Percentiles rank a stretch among this genome's conserved stretches.
Evolutionary conservation across 2,329 filamentous ascomycete genomes (phyloP).

Genomic region (Apiospora rasikravindrae): DNA sequence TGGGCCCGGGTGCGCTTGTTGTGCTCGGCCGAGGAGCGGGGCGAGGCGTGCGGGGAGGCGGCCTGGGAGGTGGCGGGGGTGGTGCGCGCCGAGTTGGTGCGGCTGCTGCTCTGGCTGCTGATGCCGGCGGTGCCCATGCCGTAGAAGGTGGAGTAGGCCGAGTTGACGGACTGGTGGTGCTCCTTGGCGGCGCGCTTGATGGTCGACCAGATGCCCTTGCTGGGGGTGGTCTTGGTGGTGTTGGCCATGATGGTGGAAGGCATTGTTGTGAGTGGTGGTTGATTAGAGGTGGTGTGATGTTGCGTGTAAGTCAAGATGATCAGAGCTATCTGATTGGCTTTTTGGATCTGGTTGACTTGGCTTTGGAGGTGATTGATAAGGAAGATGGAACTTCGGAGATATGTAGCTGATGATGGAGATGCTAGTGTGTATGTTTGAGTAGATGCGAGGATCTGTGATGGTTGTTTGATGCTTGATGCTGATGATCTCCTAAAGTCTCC

Average conservation of each 20-base stretch:
- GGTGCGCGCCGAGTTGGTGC: background rate
- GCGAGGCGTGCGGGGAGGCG: background rate
- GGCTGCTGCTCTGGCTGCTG: background rate
- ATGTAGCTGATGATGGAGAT: background rate
- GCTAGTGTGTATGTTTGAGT: background rate
- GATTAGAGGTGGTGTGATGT: background rate
- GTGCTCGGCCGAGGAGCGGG: background rate
- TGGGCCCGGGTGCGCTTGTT: constrained; percentile 22
- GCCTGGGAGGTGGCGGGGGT: background rate
- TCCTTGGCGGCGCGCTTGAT: constrained; percentile 24
- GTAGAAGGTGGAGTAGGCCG: constrained; percentile 23
- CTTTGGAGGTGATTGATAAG: background rate
- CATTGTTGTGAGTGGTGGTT: constrained; percentile 9
- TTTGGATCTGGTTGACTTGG: background rate
- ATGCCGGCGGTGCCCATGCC: constrained; percentile 16
- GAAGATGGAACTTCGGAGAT: constrained; percentile 15
- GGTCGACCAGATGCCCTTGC: constrained; percentile 19
- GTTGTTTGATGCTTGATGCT: constrained; percentile 3
- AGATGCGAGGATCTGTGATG: background rate
- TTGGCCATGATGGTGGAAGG: background rate
- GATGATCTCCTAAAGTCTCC: background rate
- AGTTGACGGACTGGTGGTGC: constrained; percentile 25
- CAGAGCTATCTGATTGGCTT: background rate
- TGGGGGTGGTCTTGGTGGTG: constrained; percentile 1
- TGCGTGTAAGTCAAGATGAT: background rate